Evolutionary conservation across 2,329 filamentous ascomycete species (phyloP).

Genomic region (Fusarium nelsonii): DNA sequence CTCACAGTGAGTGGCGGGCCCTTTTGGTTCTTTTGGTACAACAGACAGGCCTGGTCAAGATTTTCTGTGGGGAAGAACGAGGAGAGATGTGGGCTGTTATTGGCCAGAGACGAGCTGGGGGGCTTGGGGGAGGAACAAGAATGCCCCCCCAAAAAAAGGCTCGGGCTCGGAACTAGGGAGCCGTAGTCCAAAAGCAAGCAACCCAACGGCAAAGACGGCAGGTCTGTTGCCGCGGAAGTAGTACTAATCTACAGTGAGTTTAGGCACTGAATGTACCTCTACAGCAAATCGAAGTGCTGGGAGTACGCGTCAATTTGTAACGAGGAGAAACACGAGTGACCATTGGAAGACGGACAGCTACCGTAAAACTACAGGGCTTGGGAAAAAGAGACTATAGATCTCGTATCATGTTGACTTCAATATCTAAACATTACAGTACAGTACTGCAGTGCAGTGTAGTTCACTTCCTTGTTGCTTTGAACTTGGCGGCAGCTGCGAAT

Average conservation of each 20-base stretch:
- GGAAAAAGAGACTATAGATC: too few relatives aligned
- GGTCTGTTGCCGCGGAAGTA: slow-evolving; percentile 8
- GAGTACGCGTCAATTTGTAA: neutral
- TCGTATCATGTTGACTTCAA: neutral
- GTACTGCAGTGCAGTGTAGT: too few relatives aligned
- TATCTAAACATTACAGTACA: neutral
- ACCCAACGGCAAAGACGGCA: slow-evolving; percentile 46
- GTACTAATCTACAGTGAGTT: neutral
- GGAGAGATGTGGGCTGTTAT: neutral
- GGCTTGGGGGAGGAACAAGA: slow-evolving; percentile 15
- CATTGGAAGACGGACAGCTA: too few relatives aligned
- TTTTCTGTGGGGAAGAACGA: slow-evolving; percentile 34
- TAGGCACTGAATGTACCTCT: too few relatives aligned
- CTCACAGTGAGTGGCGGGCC: slow-evolving; percentile 25
- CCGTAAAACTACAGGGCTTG: neutral
- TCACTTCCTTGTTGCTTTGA: slow-evolving; percentile 1
- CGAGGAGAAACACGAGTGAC: too few relatives aligned
- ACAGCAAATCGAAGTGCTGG: neutral
- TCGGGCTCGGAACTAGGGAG: slow-evolving; percentile 45
- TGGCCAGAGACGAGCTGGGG: slow-evolving; percentile 9
- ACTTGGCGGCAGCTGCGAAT: slow-evolving; percentile 38
- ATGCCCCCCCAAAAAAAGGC: slow-evolving; percentile 18
- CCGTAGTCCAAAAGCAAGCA: slow-evolving; percentile 41
- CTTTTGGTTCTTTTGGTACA: slow-evolving; percentile 8
- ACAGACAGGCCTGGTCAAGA: slow-evolving; percentile 35